Percentiles rank a stretch among this genome's conserved stretches.
These are phyloP conservation scores for Epithemia pelagica DNA, from an alignment of 108 stramenopile genomes.

Conservation along the genomic window DNA sequence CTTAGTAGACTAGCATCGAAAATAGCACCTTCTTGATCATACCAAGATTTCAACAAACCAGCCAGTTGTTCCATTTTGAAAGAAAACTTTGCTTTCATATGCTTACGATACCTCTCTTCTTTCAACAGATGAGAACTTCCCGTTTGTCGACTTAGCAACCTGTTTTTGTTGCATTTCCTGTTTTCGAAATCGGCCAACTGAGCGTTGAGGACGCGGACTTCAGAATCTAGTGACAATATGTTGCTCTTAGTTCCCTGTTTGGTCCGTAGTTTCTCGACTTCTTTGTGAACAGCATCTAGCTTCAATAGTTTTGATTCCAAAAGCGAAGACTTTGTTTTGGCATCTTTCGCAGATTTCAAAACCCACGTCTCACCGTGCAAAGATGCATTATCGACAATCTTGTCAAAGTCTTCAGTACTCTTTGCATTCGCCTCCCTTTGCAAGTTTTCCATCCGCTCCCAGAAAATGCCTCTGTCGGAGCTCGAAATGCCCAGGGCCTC, in stretches of 20 bases:
- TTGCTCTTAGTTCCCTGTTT: constrained; percentile 75
- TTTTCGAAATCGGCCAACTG: constrained; percentile 72
- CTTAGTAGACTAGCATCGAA: constrained; percentile 69
- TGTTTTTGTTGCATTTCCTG: constrained; percentile 55
- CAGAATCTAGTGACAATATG: constrained; percentile 73
- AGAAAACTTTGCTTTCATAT: constrained; percentile 73
- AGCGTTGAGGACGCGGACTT: constrained; percentile 62
- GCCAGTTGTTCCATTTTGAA: constrained; percentile 57
- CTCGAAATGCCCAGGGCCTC: constrained; percentile 62
- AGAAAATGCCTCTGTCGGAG: constrained; percentile 54
- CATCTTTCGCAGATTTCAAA: constrained; percentile 22
- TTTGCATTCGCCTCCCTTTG: constrained; percentile 10
- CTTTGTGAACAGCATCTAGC: constrained; percentile 59
- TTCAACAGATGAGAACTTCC: constrained; percentile 54
- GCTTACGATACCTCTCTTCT: constrained; percentile 75
- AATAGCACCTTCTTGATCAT: constrained; percentile 32
- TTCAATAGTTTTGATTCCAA: constrained; percentile 50
- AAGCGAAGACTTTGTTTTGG: constrained; percentile 26
- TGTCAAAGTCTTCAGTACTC: constrained; percentile 31
- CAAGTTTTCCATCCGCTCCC: constrained; percentile 44
- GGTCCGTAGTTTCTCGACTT: constrained; percentile 62
- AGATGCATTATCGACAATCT: constrained; percentile 5
- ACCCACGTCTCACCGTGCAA: constrained; percentile 65
- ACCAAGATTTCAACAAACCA: constrained; percentile 51
- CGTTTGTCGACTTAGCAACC: constrained; percentile 60